phyloP scores from a whole-genome alignment of 208 protist genomes.

The Kentomonas sorsogonicus region DNA sequence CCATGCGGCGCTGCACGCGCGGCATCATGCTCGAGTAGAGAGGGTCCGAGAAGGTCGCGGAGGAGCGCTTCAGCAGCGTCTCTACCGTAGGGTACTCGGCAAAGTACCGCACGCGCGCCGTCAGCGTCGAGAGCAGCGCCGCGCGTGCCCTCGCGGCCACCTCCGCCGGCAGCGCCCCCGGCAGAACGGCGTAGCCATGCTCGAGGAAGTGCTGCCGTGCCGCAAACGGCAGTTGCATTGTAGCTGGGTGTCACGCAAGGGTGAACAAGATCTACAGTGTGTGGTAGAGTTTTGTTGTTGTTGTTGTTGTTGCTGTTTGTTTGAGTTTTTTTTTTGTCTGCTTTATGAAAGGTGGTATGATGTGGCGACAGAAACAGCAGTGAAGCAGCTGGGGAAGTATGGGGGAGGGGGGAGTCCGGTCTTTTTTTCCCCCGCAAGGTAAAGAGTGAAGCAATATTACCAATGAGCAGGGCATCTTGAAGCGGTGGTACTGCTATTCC shows the following conservation, averaged over 20 bases:
- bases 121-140: slow-evolving; percentile 34
- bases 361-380: too few relatives aligned
- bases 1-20: slow-evolving; percentile 52
- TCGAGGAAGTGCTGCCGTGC: slow-evolving; percentile 52
- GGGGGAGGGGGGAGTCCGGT: too few relatives aligned
- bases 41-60: slow-evolving; percentile 39
- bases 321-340: background rate
- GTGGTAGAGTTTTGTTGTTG: background rate
- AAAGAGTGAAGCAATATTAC: too few relatives aligned
- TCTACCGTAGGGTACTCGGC: slow-evolving; percentile 65
- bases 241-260: slow-evolving; percentile 2
- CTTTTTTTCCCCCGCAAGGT: too few relatives aligned
- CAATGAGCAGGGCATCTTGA: too few relatives aligned
- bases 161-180: slow-evolving; percentile 22
- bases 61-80: slow-evolving; percentile 31
- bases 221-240: slow-evolving; percentile 41
- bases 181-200: slow-evolving; percentile 74
- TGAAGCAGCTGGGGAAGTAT: too few relatives aligned
- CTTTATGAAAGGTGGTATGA: too few relatives aligned
- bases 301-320: background rate
- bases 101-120: slow-evolving; percentile 48
- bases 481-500: too few relatives aligned
- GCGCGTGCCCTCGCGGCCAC: slow-evolving; percentile 34
- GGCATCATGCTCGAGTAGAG: slow-evolving; percentile 37
- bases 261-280: background rate